Conservation (phyloP, 2,329 filamentous ascomycete species). For the Penicillium sp. region DNA sequence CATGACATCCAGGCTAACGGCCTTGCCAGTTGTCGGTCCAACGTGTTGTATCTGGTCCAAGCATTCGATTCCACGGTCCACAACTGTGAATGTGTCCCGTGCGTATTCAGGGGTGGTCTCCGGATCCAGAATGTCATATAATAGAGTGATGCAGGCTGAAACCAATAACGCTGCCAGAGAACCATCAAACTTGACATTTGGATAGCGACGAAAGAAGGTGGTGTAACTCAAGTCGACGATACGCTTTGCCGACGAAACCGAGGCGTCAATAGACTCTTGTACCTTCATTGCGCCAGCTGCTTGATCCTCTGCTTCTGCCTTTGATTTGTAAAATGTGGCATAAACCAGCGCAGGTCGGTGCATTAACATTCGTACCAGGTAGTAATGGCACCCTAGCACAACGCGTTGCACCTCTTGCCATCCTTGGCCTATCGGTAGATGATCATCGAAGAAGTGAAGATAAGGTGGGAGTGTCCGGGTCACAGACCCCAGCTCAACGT, state of each 20-base stretch:
- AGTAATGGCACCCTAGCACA: neutral
- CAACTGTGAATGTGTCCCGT: neutral
- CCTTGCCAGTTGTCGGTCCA: conserved; percentile 14
- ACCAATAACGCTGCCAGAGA: conserved; percentile 8
- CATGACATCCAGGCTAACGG: conserved; percentile 18
- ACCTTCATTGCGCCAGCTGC: neutral
- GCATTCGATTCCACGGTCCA: conserved; percentile 16
- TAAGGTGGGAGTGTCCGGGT: neutral
- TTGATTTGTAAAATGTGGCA: neutral
- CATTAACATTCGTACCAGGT: neutral
- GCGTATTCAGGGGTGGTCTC: neutral
- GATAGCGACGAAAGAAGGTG: neutral
- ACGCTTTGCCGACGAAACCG: neutral
- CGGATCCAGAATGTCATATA: neutral
- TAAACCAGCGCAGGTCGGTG: neutral
- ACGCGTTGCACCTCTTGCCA: neutral
- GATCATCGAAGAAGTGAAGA: neutral
- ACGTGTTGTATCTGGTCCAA: conserved; percentile 18
- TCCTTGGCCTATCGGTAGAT: neutral
- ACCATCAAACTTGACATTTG: neutral
- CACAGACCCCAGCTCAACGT: neutral
- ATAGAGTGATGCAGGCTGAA: neutral
- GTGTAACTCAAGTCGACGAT: neutral
- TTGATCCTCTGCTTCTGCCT: neutral
- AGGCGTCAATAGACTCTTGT: neutral